Percentiles rank a stretch among this genome's conserved stretches.
phyloP scores from a whole-genome alignment of 306 rosid genomes.

The Hylodesmum podocarpum region DNA sequence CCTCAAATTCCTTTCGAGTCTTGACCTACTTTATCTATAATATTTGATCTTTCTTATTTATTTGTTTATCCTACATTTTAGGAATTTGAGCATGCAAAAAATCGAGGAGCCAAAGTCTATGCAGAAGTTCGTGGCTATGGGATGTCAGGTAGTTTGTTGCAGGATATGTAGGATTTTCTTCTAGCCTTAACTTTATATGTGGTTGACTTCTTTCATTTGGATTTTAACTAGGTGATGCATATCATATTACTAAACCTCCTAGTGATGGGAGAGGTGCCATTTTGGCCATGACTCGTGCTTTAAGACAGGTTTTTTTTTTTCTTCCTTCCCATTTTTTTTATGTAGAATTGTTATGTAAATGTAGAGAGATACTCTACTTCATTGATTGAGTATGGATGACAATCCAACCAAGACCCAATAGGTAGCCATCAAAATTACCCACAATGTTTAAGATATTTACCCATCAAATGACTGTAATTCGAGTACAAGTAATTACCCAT shows the following conservation, averaged over 20 bases:
- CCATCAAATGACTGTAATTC: background rate
- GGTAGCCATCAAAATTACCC: background rate
- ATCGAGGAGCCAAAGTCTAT: conserved; percentile 82
- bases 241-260: conserved; percentile 95
- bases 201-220: conserved; percentile 30
- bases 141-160: conserved; percentile 68
- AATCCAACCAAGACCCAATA: background rate
- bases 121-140: conserved; percentile 96
- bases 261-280: conserved; percentile 88
- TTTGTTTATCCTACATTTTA: conserved; percentile 35
- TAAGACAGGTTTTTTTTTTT: conserved; percentile 61
- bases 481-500: background rate
- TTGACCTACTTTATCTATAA: conserved; percentile 16
- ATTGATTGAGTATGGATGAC: background rate
- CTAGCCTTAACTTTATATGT: background rate
- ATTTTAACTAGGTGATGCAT: conserved; percentile 71
- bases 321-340: background rate
- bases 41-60: conserved; percentile 14
- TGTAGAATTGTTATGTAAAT: background rate
- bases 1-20: conserved; percentile 6
- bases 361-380: background rate
- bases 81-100: conserved; percentile 92
- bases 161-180: conserved; percentile 21
- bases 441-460: background rate
- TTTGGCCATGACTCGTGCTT: conserved; percentile 85